Percentiles rank a stretch among this genome's conserved stretches.
Conservation (phyloP, 768 basidiomycete species). For the Calocybe gangraenosa region DNA sequence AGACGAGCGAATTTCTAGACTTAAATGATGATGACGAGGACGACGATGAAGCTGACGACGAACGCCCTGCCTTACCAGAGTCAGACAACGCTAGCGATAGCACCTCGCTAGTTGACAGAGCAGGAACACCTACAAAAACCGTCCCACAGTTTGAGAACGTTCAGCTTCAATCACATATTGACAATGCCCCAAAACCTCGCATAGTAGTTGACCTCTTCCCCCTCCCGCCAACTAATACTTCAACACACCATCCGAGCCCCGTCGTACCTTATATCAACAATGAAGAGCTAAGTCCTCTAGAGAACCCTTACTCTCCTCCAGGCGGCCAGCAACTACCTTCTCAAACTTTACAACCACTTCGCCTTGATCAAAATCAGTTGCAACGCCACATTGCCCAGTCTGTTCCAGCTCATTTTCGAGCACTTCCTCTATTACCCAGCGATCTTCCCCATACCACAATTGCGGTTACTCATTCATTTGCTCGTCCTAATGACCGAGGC, state of each 20-base stretch:
- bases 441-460: conserved; percentile 75
- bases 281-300: conserved; percentile 13
- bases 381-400: conserved; percentile 19
- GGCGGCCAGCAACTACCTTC: conserved; percentile 11
- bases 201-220: conserved; percentile 50
- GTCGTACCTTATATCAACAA: conserved; percentile 3
- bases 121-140: conserved; percentile 9
- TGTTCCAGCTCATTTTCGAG: conserved; percentile 55
- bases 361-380: conserved; percentile 10
- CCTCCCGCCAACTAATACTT: conserved; percentile 33
- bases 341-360: conserved; percentile 20
- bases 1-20: conserved; percentile 59
- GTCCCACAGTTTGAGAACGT: conserved; percentile 4
- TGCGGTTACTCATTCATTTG: conserved; percentile 74
- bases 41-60: conserved; percentile 24
- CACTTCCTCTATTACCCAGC: conserved; percentile 60
- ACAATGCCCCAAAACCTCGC: conserved; percentile 26
- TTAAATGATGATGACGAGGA: conserved; percentile 46
- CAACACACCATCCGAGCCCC: conserved; percentile 16
- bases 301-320: conserved; percentile 19
- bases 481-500: conserved; percentile 84
- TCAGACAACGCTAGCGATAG: conserved; percentile 28
- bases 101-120: conserved; percentile 11
- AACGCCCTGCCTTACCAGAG: conserved; percentile 18
- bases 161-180: conserved; percentile 7